Evolutionary conservation across 495 filamentous ascomycete species (phyloP).

Genomic region (Lepraria neglecta): DNA sequence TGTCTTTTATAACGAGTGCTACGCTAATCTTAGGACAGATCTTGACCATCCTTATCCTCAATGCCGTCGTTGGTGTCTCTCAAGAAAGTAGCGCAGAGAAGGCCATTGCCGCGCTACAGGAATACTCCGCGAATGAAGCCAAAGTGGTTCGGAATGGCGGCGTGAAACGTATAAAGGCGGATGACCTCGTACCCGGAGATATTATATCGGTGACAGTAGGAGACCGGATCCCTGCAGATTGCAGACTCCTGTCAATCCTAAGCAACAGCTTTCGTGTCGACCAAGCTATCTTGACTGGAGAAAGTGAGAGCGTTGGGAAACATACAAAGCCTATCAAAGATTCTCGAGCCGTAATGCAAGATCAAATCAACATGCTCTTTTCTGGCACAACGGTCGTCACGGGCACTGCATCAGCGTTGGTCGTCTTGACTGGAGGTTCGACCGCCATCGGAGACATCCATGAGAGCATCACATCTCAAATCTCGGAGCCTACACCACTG

Average conservation of each 20-base stretch:
- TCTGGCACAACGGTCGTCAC: constrained; percentile 96
- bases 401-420: constrained; percentile 85
- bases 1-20: background rate
- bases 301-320: constrained; percentile 96
- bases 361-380: constrained; percentile 96
- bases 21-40: constrained; percentile 52
- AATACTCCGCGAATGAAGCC: constrained; percentile 98
- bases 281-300: constrained; percentile 95
- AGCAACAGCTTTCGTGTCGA: constrained; percentile 97
- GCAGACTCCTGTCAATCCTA: constrained; percentile 79
- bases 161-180: constrained; percentile 73
- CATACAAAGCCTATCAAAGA: constrained; percentile 64
- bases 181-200: constrained; percentile 94
- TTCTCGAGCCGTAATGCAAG: constrained; percentile 86
- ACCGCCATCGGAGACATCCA: constrained; percentile 99
- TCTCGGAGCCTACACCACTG: constrained; percentile 92
- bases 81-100: constrained; percentile 99
- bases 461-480: constrained; percentile 95
- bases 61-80: constrained; percentile 93
- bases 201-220: constrained; percentile 85
- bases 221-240: constrained; percentile 95
- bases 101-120: constrained; percentile 94
- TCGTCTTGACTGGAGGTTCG: constrained; percentile 81
- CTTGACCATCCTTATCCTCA: constrained; percentile 92
- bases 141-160: constrained; percentile 80